Percentiles rank a stretch among this genome's conserved stretches.
Conservation (phyloP, 2,329 filamentous ascomycete species). For the Teratosphaeria zuluensis region DNA sequence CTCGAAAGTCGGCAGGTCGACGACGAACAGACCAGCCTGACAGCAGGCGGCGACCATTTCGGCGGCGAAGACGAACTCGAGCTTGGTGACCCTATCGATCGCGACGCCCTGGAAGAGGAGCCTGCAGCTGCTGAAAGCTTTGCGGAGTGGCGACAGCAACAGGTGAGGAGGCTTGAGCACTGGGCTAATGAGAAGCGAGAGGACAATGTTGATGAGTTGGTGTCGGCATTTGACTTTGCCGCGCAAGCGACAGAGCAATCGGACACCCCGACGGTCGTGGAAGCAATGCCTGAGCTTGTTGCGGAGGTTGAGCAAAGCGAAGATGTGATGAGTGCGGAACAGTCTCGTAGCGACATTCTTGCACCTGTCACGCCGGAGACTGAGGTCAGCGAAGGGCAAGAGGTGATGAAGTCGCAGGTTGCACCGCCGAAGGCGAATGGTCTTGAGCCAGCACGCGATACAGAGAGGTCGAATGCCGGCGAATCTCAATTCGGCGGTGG, state of each 20-base stretch:
- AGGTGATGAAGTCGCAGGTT: not conserved
- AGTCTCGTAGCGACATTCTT: not conserved
- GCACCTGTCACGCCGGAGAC: conserved; percentile 4
- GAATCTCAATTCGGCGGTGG: not conserved
- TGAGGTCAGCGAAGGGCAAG: conserved; percentile 1
- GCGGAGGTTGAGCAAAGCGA: not conserved
- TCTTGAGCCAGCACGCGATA: not conserved
- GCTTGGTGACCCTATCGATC: not conserved
- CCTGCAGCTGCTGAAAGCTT: conserved; percentile 2
- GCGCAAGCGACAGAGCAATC: not conserved
- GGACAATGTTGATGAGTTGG: not conserved
- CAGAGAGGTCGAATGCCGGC: not conserved
- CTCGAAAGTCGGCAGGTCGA: not conserved
- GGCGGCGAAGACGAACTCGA: conserved; percentile 5
- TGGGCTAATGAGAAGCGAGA: conserved; percentile 1
- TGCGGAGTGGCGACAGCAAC: conserved; percentile 8
- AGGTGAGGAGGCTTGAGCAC: conserved; percentile 2
- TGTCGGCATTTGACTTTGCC: not conserved
- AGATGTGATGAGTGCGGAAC: conserved; percentile 3
- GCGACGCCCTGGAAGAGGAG: conserved; percentile 2
- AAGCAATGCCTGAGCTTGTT: conserved; percentile 1
- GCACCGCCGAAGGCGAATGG: not conserved
- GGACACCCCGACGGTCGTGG: not conserved
- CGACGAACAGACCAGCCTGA: not conserved
- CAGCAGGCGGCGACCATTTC: not conserved